Percentiles rank a stretch among this genome's conserved stretches.
These are phyloP conservation scores for Suillus brevipes DNA, from an alignment of 768 basidiomycete species.

Conservation along the genomic window DNA sequence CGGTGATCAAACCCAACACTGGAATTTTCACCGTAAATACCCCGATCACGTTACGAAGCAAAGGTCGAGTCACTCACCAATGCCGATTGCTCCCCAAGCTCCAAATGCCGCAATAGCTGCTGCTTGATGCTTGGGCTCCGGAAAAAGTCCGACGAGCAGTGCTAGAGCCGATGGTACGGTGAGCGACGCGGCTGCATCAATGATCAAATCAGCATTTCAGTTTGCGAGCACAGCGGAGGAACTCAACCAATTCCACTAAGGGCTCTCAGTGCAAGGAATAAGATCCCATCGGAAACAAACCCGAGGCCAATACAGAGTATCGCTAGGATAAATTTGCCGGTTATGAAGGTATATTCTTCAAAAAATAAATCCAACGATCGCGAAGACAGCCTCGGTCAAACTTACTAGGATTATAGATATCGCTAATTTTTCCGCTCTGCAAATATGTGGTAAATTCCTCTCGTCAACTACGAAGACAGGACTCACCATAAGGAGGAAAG, in stretches of 20 bases:
- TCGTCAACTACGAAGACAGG: background rate
- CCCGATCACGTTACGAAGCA: background rate
- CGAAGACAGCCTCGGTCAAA: background rate
- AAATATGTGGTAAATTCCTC: background rate
- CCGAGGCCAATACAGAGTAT: background rate
- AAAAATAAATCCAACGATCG: background rate
- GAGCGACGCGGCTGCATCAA: background rate
- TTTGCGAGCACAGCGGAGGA: background rate
- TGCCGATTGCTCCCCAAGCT: background rate
- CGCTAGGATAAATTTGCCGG: background rate
- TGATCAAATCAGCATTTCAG: background rate
- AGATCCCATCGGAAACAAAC: background rate
- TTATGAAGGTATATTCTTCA: slow-evolving; percentile 1
- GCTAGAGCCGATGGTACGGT: background rate
- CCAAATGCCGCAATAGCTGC: background rate
- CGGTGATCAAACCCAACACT: background rate
- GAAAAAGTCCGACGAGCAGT: background rate
- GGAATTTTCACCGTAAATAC: background rate
- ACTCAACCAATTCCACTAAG: background rate
- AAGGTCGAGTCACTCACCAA: background rate
- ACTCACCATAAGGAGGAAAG: slow-evolving; percentile 35
- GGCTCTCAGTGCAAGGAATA: background rate
- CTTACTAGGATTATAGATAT: slow-evolving; percentile 35
- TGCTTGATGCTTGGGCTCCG: background rate
- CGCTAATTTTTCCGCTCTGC: slow-evolving; percentile 34